phyloP scores from a whole-genome alignment of 805 yeast species.

The Tetrapisispora pingtungensis region DNA sequence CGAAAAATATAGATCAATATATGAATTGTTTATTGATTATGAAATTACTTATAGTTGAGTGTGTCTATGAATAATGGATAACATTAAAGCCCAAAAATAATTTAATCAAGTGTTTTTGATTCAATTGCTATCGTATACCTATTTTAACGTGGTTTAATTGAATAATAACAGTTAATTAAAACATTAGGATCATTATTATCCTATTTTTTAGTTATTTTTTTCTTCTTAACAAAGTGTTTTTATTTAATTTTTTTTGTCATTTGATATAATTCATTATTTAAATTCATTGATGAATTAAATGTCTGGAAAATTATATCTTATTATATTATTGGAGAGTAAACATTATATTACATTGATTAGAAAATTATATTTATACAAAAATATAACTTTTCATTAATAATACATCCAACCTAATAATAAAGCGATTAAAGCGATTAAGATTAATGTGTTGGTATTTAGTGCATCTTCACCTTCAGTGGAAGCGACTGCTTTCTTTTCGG shows the following conservation, averaged over 20 bases:
- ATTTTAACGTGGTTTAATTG: background rate
- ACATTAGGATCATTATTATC: background rate
- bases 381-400: constrained; percentile 36
- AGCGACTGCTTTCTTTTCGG: constrained; percentile 7
- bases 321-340: background rate
- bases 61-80: background rate
- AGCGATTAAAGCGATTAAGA: constrained; percentile 45
- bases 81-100: background rate
- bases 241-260: background rate
- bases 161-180: too few relatives aligned
- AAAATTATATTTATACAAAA: too few relatives aligned
- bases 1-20: too few relatives aligned
- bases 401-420: constrained; percentile 63
- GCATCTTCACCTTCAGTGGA: constrained; percentile 12
- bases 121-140: background rate
- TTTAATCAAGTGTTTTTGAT: background rate
- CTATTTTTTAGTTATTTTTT: background rate
- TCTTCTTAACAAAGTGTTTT: background rate
- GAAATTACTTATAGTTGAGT: background rate
- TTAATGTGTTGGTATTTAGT: constrained; percentile 28
- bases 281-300: too few relatives aligned
- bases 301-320: background rate
- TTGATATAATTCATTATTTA: too few relatives aligned
- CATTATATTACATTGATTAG: background rate
- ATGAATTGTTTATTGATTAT: background rate